Conservation (phyloP, 768 basidiomycete genomes). For the Suillus subluteus region DNA sequence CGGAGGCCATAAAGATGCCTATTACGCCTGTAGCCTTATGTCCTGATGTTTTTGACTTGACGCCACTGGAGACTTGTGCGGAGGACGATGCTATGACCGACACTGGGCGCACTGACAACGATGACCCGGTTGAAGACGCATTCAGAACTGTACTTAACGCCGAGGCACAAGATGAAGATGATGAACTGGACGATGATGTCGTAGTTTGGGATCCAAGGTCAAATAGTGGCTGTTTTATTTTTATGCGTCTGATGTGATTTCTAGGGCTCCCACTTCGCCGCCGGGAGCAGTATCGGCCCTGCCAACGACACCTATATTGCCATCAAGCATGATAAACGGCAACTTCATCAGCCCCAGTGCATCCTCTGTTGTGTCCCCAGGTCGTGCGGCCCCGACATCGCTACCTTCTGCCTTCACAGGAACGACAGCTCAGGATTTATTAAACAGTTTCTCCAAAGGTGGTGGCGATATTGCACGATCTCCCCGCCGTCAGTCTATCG, state of each 20-base stretch:
- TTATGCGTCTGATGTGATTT: slow-evolving; percentile 12
- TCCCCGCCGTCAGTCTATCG: slow-evolving; percentile 23
- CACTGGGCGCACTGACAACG: slow-evolving; percentile 71
- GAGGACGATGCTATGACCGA: slow-evolving; percentile 71
- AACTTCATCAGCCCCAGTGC: slow-evolving; percentile 13
- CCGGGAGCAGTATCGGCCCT: slow-evolving; percentile 17
- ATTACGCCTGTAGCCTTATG: neutral
- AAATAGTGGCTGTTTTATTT: slow-evolving; percentile 13
- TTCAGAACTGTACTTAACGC: slow-evolving; percentile 53
- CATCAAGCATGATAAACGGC: slow-evolving; percentile 6
- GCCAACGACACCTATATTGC: slow-evolving; percentile 25
- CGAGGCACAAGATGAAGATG: slow-evolving; percentile 44
- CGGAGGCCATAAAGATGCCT: neutral
- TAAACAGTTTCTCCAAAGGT: slow-evolving; percentile 46
- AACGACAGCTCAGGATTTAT: slow-evolving; percentile 70
- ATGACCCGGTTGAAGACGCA: slow-evolving; percentile 78
- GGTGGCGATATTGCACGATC: slow-evolving; percentile 21
- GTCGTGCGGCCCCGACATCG: slow-evolving; percentile 32
- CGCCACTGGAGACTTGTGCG: slow-evolving; percentile 21
- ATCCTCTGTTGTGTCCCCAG: slow-evolving; percentile 17
- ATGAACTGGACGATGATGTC: slow-evolving; percentile 65
- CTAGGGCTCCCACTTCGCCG: slow-evolving; percentile 26
- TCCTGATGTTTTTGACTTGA: neutral
- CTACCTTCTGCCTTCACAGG: slow-evolving; percentile 24
- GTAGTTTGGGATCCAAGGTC: slow-evolving; percentile 79